Evolutionary conservation across 805 yeast species (phyloP), one percentile per base, ranked within the genome.

Genomic region (Wickerhamomyces chaumierensis): DNA sequence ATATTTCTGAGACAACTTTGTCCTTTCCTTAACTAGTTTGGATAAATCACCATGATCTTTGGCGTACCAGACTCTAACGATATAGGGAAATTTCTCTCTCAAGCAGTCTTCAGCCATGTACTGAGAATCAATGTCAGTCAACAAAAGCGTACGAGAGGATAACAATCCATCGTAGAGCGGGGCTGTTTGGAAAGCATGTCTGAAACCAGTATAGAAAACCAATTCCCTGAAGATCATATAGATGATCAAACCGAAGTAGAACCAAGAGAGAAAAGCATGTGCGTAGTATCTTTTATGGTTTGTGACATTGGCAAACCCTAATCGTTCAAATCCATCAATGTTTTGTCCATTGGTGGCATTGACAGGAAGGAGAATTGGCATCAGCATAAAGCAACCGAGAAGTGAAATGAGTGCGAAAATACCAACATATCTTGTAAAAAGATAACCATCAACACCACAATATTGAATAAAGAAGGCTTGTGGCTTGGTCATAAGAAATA

Each of bases 201-300:
- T 75, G 48, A 79, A 74, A 8, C 82, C 68, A 23, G 73, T 67
- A 56, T 82, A 83, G 59, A 73, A 80, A 18, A 76, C 73, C 63
- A 83, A 61, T 60, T 83, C 94, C 51, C 79, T 74, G 66, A 81
- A 83, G 42, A 83, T 75, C 40, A 76, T 65, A 55, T 71, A 81
- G 25, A 80, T 61, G 31, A 78, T 66, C n/a, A 68, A 42, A 6
- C 85, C 87, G 54, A 79, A 82, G 52, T 71, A 76, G 21, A 73
- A 46, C 92, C 92, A 82, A 16, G 87, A 78, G 39, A 80, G 52
- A 52, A 83, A 82, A 6, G 79, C 78, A 49, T 82, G 87, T 7
- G 90, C 92, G 56, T 72, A 78, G 39, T 67, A 70, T 57, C 83
- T 68, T 65, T 78, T 72, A 54, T 75, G 76, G 55, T 78, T 63